Evolutionary conservation across 2,329 filamentous ascomycete genomes (phyloP), one percentile per base, ranked within the genome.

Genomic region (Endoconidiophora polonica): DNA sequence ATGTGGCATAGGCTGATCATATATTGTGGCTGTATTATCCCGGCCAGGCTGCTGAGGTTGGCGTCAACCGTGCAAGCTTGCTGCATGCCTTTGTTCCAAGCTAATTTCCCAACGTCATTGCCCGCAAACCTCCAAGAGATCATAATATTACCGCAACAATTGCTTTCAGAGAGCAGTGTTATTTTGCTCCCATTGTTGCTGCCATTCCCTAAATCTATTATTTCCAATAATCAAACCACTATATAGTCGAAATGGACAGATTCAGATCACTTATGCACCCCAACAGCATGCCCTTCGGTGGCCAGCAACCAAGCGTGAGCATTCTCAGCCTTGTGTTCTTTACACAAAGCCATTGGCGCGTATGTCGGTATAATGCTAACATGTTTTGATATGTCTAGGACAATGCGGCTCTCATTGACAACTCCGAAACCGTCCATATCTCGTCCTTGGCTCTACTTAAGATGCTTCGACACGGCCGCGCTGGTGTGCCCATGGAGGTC

Each of bases 391-490:
- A 26, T 26, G 16, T 44, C 29, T 36, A 94, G 86, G 90, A 96
- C 60, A 91, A 90, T 58, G 76, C 78, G 38, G 88, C 83, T 63
- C 77, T 98, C 54, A 93, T 98, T 66, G 91, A 98, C 66, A 98
- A 98, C 71, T 94, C 90, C 60, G 91, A 98, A 72, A 98, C 91
- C 33, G 91, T 98, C 58, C 94, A 98, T 71, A 98, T 98, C 60
- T 98, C 91, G 48, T 98, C 91, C 45, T 79, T 98, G 54, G 91
- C 91, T 48, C 76, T 98, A 48, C 74, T 98, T 59, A 98, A 98
- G 76, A 98, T 98, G 91, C 75, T 98, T 66, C 82, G 91, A 64
- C 91, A 98, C 68, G 91, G 91, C 56, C 83, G 91, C 58, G 91
- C 91, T 39, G 91, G 91, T 71, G 91, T 98, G 57, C 91, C 91